These are phyloP conservation scores for Aspergillus pseudoviridinutans DNA, from an alignment of 2,329 filamentous ascomycete genomes.

Conservation along the genomic window DNA sequence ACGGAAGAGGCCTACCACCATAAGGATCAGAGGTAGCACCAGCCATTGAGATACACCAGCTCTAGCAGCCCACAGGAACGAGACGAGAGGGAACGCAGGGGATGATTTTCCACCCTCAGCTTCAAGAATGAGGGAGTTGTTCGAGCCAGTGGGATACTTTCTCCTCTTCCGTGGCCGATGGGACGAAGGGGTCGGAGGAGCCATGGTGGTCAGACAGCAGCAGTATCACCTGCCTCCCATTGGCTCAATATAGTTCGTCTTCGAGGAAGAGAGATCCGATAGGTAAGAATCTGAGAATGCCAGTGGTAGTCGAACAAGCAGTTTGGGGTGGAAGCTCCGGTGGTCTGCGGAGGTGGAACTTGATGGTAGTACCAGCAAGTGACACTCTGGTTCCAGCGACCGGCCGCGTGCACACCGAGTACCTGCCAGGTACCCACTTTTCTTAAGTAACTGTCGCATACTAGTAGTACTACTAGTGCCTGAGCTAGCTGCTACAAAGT, in stretches of 20 bases:
- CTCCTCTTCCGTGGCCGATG: slow-evolving; percentile 46
- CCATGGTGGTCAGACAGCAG: slow-evolving; percentile 20
- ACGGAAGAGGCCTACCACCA: slow-evolving; percentile 85
- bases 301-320: not conserved
- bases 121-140: slow-evolving; percentile 43
- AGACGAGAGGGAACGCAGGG: slow-evolving; percentile 83
- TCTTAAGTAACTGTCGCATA: not conserved
- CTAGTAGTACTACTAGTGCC: no score
- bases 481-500: slow-evolving; percentile 5
- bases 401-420: slow-evolving; percentile 4
- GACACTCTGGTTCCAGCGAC: slow-evolving; percentile 8
- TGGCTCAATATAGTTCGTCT: not conserved
- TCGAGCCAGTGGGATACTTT: slow-evolving; percentile 37
- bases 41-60: slow-evolving; percentile 85
- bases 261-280: not conserved
- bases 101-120: slow-evolving; percentile 42
- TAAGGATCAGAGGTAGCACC: slow-evolving; percentile 78
- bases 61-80: slow-evolving; percentile 91
- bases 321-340: slow-evolving; percentile 2
- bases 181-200: slow-evolving; percentile 28
- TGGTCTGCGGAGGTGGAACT: not conserved
- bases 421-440: slow-evolving; percentile 19
- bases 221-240: slow-evolving; percentile 21
- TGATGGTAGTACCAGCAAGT: slow-evolving; percentile 4
- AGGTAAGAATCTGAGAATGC: not conserved